Evolutionary conservation across 2,329 filamentous ascomycete species (phyloP), one percentile per base, ranked within the genome.

Genomic region (Rhinocladiella mackenziei): DNA sequence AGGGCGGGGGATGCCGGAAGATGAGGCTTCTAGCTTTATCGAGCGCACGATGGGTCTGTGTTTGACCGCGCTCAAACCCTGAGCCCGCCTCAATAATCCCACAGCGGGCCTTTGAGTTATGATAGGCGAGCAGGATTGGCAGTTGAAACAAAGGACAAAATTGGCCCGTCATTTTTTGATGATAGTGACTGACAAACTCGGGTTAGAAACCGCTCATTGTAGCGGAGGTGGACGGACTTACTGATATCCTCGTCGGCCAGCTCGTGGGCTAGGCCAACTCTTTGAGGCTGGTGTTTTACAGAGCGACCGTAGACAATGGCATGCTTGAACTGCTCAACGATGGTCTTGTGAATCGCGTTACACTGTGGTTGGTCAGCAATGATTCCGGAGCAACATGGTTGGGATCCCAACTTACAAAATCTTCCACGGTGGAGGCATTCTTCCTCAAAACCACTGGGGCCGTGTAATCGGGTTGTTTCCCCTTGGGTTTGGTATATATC

Each of bases 401-500:
- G 22, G 38, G 36, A n/a, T 30, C 13, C 14, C 53, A 54, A 78
- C 89, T 75, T 78, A 95, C 89, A 68, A 98, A 98, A 64, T 97
- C 92, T 69, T 98, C 92, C 32, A 98, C 82, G 2, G 89, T 97
- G 66, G 85, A 94, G 56, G 82, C 83, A 39, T 76, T 81, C 54
- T 84, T 78, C 60, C 86, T 83, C 56, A 98, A 74, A 59, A 98
- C 92, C 26, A 98, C 92, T 38, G 92, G 92, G 39, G 85, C 74
- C 46, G 82, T 81, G 70, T 98, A 98, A 68, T 98, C 92, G 11
- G 92, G 92, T 67, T 88, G 76, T 65, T 83, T 88, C 52, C 92
- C 92, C 74, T 98, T 97, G 50, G 92, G 92, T 72, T 98, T 98
- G 45, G 92, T 98, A 72, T 98, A 98, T 33, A 98, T 85, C 59